Conservation (phyloP, 148 eudicot species). For the Pouteria glomerata region DNA sequence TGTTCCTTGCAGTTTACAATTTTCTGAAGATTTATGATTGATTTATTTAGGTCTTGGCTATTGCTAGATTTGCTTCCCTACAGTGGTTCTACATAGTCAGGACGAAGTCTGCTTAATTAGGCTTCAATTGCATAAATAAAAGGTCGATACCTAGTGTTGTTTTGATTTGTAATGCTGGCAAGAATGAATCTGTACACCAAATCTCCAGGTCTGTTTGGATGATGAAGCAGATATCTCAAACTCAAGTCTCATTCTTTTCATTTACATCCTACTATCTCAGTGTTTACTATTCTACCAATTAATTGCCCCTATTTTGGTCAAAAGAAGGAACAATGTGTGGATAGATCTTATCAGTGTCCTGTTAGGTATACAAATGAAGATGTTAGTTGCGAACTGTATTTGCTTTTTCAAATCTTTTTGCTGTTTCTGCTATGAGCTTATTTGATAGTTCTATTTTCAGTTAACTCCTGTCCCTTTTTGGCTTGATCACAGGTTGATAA, state of each 20-base stretch:
- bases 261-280: background rate
- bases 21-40: background rate
- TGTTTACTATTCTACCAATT: background rate
- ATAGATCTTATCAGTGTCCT: too few species aligned
- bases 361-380: background rate
- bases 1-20: background rate
- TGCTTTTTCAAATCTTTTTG: background rate
- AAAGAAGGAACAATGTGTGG: too few species aligned
- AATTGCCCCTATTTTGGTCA: too few species aligned
- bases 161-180: background rate
- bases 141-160: background rate
- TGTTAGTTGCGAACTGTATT: background rate
- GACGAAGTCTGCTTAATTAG: background rate
- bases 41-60: background rate
- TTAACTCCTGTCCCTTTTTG: conserved; percentile 11
- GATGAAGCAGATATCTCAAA: background rate
- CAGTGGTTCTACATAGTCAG: too few species aligned
- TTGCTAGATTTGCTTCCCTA: background rate
- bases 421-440: background rate
- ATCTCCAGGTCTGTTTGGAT: background rate
- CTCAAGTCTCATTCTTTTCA: too few species aligned
- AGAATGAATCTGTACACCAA: background rate
- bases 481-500: conserved; percentile 64
- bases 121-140: background rate
- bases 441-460: too few species aligned